A percentile compares a stretch with the other conserved stretches of the same genome.
Evolutionary conservation across 768 basidiomycete genomes (phyloP).

Genomic region (Podaxis sp.): DNA sequence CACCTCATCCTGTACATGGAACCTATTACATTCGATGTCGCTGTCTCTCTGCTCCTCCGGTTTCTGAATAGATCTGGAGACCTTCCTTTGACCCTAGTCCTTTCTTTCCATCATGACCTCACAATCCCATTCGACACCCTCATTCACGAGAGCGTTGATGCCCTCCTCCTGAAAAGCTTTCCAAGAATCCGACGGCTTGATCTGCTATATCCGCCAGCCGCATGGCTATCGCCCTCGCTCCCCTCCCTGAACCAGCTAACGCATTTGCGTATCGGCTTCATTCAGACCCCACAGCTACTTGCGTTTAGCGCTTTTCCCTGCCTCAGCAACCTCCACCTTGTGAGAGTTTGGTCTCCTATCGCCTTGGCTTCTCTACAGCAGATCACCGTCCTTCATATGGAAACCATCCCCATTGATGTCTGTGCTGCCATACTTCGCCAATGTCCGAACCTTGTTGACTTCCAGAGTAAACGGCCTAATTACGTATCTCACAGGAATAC

Average conservation of each 20-base stretch:
- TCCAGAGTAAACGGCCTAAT: not conserved
- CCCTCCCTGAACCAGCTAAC: not conserved
- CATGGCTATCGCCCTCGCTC: not conserved
- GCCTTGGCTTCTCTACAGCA: not conserved
- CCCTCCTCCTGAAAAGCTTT: not conserved
- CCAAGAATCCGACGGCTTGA: not conserved
- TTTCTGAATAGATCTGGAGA: constrained; percentile 23
- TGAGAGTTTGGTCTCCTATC: not conserved
- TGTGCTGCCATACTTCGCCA: not conserved
- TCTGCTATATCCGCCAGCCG: not conserved
- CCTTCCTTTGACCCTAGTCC: constrained; percentile 17
- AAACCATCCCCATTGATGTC: not conserved
- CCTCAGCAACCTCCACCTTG: not conserved
- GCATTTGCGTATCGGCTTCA: not conserved
- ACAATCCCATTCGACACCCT: not conserved
- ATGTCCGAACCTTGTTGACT: not conserved
- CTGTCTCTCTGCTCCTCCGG: constrained; percentile 16
- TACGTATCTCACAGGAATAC: not conserved
- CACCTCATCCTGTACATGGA: constrained; percentile 21
- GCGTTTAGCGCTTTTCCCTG: not conserved
- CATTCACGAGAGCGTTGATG: not conserved
- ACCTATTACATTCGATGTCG: constrained; percentile 16
- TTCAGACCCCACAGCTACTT: not conserved
- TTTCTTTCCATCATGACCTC: not conserved
- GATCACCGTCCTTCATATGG: not conserved